phyloP scores from a whole-genome alignment of 768 basidiomycete genomes.

The Filobasidium floriforme region DNA sequence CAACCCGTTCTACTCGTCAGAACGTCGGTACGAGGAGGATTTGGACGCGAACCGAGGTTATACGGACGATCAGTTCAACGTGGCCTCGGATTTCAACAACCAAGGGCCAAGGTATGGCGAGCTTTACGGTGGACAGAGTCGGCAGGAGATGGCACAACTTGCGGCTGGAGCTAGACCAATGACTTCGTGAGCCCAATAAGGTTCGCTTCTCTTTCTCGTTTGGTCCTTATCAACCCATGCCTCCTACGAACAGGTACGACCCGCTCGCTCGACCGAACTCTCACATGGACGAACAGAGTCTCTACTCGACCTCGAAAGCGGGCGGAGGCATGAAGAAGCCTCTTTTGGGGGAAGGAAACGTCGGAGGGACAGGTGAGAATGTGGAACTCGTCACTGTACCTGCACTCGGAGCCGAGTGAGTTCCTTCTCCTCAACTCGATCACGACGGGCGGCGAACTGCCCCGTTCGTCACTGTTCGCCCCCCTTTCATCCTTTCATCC shows the following conservation, averaged over 20 bases:
- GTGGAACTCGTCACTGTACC: conserved; percentile 90
- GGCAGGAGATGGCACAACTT: conserved; percentile 1
- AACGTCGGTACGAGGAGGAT: background rate
- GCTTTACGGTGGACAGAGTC: conserved; percentile 11
- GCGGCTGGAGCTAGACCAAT: background rate
- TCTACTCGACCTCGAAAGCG: background rate
- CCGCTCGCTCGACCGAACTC: background rate
- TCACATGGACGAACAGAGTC: background rate
- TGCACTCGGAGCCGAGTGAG: conserved; percentile 69
- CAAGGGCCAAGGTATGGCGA: conserved; percentile 22
- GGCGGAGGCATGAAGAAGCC: conserved; percentile 2
- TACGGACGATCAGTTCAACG: conserved; percentile 15
- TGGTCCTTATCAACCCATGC: background rate
- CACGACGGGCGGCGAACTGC: background rate
- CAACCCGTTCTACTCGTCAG: background rate
- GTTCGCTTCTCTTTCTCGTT: background rate
- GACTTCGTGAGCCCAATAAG: background rate
- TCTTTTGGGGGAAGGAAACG: background rate
- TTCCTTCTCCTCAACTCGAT: background rate
- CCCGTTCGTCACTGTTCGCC: background rate
- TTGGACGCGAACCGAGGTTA: background rate
- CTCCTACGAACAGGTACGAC: background rate
- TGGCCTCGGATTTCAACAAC: conserved; percentile 24
- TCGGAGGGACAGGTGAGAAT: background rate
- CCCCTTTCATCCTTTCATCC: background rate